Evolutionary conservation across 495 filamentous ascomycete species (phyloP).

Genomic region (Aspergillus haitiensis): DNA sequence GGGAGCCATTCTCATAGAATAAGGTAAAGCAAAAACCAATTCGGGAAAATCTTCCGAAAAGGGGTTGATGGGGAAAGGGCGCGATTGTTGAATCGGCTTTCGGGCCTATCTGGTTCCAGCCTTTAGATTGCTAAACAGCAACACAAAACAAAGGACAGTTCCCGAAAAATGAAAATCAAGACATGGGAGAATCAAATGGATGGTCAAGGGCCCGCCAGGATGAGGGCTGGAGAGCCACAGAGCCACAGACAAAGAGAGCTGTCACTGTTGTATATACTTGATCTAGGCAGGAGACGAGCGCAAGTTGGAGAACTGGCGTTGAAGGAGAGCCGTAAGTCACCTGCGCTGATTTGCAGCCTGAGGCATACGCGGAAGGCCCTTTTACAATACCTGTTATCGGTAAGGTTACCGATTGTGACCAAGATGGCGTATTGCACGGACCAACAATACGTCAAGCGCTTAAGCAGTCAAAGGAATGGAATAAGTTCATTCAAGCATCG

Average conservation of each 20-base stretch:
- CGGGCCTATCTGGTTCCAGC: conserved; percentile 6
- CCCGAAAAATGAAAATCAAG: conserved; percentile 18
- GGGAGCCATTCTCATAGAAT: conserved; percentile 34
- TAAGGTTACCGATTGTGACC: no score
- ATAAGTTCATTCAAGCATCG: not conserved
- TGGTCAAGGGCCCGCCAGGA: conserved; percentile 1
- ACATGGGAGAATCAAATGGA: conserved; percentile 1
- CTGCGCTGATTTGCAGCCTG: not conserved
- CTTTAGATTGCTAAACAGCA: conserved; percentile 13
- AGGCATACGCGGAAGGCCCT: not conserved
- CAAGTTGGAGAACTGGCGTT: not conserved
- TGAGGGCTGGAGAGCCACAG: not conserved
- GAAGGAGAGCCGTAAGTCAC: conserved; percentile 2
- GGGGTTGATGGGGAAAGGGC: not conserved
- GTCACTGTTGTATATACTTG: not conserved
- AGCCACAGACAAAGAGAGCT: not conserved
- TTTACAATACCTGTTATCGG: no score
- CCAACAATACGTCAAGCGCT: conserved; percentile 2
- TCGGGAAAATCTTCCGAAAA: not conserved
- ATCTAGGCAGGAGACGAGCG: not conserved
- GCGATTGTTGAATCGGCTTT: conserved; percentile 1
- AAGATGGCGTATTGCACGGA: not conserved
- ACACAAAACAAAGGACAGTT: conserved; percentile 9
- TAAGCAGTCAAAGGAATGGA: not conserved
- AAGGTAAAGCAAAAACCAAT: not conserved